Evolutionary conservation across 148 eudicot genomes (phyloP).

Genomic region (Nyssa sinensis): DNA sequence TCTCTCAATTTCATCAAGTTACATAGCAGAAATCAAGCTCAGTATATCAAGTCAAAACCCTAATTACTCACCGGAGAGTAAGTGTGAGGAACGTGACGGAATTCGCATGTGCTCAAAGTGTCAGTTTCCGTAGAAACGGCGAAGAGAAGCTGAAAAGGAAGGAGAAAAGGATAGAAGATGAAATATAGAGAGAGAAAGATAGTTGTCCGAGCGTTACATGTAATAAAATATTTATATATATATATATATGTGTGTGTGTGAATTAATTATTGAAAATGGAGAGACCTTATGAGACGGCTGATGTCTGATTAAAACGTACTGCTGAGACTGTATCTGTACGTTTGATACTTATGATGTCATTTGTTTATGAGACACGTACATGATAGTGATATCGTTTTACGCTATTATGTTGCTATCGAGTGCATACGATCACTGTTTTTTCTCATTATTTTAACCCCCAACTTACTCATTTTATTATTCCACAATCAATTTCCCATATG

Average conservation of each 20-base stretch:
- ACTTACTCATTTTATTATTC: slow-evolving; percentile 6
- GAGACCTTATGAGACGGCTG: neutral
- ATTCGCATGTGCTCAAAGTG: slow-evolving; percentile 7
- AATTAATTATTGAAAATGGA: neutral
- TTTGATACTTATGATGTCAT: slow-evolving; percentile 2
- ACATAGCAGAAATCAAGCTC: slow-evolving; percentile 13
- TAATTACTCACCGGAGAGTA: neutral
- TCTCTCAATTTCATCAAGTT: neutral
- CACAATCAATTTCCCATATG: neutral
- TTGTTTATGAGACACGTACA: neutral
- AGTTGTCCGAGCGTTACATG: neutral
- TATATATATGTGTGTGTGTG: too few relatives aligned
- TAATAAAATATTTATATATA: neutral
- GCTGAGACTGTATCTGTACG: slow-evolving; percentile 9
- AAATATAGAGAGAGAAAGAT: neutral
- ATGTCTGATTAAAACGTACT: slow-evolving; percentile 12
- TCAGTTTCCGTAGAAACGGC: slow-evolving; percentile 8
- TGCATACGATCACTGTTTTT: slow-evolving; percentile 9
- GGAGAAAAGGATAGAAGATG: slow-evolving; percentile 17
- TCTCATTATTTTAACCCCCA: neutral
- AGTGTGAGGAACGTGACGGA: neutral
- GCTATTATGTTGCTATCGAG: neutral
- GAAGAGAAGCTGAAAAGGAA: slow-evolving; percentile 18
- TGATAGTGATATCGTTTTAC: too few relatives aligned
- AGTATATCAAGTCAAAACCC: slow-evolving; percentile 2